phyloP scores from a whole-genome alignment of 2,329 filamentous ascomycete species.

The Sclerotinia spermophila region DNA sequence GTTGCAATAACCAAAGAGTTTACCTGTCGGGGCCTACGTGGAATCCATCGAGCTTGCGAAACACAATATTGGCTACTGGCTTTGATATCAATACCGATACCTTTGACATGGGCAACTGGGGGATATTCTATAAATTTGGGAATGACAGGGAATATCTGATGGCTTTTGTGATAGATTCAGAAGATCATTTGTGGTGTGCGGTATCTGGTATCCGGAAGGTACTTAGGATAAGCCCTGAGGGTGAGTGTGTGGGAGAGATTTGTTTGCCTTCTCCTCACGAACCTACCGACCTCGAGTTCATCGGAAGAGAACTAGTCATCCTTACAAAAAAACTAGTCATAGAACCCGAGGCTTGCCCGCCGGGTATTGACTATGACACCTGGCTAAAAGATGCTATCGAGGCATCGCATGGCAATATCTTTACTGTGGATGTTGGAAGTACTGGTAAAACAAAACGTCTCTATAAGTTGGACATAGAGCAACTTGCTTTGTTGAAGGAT shows the following conservation, averaged over 20 bases:
- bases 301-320: not conserved
- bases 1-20: not conserved
- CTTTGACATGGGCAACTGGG: not conserved
- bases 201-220: not conserved
- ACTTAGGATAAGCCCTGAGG: not conserved
- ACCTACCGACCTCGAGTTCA: not conserved
- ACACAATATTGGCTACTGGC: not conserved
- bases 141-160: not conserved
- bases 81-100: not conserved
- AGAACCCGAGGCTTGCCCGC: not conserved
- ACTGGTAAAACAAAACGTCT: not conserved
- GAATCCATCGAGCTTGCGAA: too few relatives aligned
- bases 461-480: not conserved
- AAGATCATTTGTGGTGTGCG: not conserved
- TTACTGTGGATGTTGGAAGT: too few relatives aligned
- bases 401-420: not conserved
- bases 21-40: not conserved
- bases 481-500: not conserved
- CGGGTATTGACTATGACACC: not conserved
- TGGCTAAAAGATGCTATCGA: not conserved
- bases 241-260: not conserved
- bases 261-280: not conserved
- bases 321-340: not conserved
- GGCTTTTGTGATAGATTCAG: not conserved
- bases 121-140: not conserved